These are phyloP conservation scores for Aspergillus cejpii DNA, from an alignment of 2,329 filamentous ascomycete species.

Conservation along the genomic window DNA sequence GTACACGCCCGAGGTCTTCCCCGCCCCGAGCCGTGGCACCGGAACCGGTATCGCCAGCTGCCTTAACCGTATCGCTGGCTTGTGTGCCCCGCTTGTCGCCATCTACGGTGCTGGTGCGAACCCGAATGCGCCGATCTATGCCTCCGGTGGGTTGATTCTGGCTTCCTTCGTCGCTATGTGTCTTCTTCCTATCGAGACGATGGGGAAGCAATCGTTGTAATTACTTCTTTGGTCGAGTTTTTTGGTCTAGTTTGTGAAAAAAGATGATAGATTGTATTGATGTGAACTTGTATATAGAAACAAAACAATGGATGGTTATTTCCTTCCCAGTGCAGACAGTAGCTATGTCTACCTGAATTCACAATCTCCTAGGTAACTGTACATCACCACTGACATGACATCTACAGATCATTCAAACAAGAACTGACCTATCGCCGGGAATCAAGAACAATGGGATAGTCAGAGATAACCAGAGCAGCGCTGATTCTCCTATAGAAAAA, in stretches of 20 bases:
- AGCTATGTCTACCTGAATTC: too few relatives aligned
- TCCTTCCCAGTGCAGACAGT: too few relatives aligned
- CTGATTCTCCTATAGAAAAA: too few relatives aligned
- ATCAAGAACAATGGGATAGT: slow-evolving; percentile 5
- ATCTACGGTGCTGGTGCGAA: slow-evolving; percentile 36
- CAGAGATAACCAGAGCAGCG: slow-evolving; percentile 1
- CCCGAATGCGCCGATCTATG: slow-evolving; percentile 42
- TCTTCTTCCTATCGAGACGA: slow-evolving; percentile 43
- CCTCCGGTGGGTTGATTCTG: slow-evolving; percentile 40
- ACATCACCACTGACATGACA: too few relatives aligned
- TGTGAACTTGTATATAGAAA: too few relatives aligned
- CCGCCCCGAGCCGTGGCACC: slow-evolving; percentile 49
- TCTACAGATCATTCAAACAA: too few relatives aligned
- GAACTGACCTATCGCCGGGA: too few relatives aligned
- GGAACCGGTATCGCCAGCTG: slow-evolving; percentile 47
- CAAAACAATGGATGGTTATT: too few relatives aligned
- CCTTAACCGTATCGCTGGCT: slow-evolving; percentile 41
- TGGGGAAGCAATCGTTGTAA: slow-evolving; percentile 40
- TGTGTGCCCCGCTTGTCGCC: slow-evolving; percentile 42
- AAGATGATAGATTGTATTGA: too few relatives aligned
- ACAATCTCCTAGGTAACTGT: too few relatives aligned
- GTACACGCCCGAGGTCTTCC: slow-evolving; percentile 55
- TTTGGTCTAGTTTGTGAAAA: too few relatives aligned
- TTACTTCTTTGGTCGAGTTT: not conserved
- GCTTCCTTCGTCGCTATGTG: slow-evolving; percentile 43